Base-by-base conservation (phyloP, 1,284 basidiomycete genomes). In the Microbotryomycetes sp. region DNA sequence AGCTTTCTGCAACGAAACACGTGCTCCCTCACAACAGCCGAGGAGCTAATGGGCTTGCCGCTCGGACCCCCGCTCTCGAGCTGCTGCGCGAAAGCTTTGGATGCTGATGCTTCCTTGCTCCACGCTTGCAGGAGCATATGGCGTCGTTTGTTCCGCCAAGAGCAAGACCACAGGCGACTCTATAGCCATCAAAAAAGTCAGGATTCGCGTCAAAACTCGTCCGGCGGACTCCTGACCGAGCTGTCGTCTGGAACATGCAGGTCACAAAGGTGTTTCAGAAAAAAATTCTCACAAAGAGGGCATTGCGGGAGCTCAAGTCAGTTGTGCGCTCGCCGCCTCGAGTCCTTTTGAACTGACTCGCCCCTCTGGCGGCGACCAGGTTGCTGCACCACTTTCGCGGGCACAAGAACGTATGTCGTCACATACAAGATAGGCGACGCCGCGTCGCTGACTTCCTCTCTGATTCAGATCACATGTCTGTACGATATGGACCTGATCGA, bases 221-320 rank as follows among this genome's bases (percentile, higher is more conserved):
- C 21, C 29, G 13, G 23, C 28, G 41, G 28, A 27, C 18, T 48
- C 13, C 27, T 5, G 31, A n/a, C 15, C 16, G 11, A 30, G 4
- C 46, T 4, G 9, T 31, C 27, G 15, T 4, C n/a, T 28, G 3
- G 1, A 4, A 5, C 9, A 6, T 21, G 29, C 57, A 80, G 76
- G 94, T 97, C 74, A 96, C 92, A 59, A 96, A 94, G 74, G 92
- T 97, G 73, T 94, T 94, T 76, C 92, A 89, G 56, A 97, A 97
- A 82, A 89, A 84, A 73, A 97, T 96, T 75, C 78, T 97, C 70
- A 96, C 93, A 54, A 97, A 97, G 77, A 82, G 93, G 75, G 96
- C 92, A 74, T 77, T 97, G 73, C 80, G 92, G 58, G 92, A 97
- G 77, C 89, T 97, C 76, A 89, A 89, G 85, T 89, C 71, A 67